Evolutionary conservation across 257 asterid species (phyloP), one percentile per base, ranked within the genome.

Genomic region (Solanum paucissectum): DNA sequence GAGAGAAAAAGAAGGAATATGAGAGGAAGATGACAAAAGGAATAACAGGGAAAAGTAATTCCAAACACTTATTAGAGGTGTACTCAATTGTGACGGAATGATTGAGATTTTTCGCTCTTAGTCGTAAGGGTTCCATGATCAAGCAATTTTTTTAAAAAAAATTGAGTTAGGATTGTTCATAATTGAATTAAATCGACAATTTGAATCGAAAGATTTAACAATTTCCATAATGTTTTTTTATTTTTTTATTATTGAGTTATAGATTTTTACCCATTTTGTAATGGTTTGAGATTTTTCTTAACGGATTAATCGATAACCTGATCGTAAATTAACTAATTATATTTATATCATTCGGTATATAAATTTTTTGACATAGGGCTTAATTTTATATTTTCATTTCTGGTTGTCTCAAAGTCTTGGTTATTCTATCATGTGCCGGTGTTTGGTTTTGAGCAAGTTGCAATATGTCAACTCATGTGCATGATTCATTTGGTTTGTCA

Each of bases 21-120:
- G 69, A 21, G 40, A 27, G 72, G 87, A 76, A 12, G 75, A 81
- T 60, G 71, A n/a, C 87, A 68, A 74, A 88, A 74, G 84, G 25
- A 40, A 82, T 33, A 11, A 64, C 42, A 38, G 29, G 20, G 64
- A 20, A 55, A 55, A 7, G 64, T 55, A 55, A 11, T 20, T 55
- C 64, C 64, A 55, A 3, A 7, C 4, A 55, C 64, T 20, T 7
- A 3, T 7, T 7, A 20, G 64, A 55, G 64, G 2, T 55, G 0
- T 4, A 2, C 9, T 16, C 0, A 55, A 55, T 55, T 18, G 11
- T 55, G 25, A 52, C 23, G 10, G n/a, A 52, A 52, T 52, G 9
- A 1, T 52, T 52, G 23, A 52, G 23, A 52, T 52, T 52, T 16
- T 16, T 52, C 9, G 0, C 0, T 3, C 3, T 0, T 1, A 1